Evolutionary conservation across 192 early-diverging fungal species (phyloP), one percentile per base, ranked within the genome.

Genomic region (Coemansia sp.): DNA sequence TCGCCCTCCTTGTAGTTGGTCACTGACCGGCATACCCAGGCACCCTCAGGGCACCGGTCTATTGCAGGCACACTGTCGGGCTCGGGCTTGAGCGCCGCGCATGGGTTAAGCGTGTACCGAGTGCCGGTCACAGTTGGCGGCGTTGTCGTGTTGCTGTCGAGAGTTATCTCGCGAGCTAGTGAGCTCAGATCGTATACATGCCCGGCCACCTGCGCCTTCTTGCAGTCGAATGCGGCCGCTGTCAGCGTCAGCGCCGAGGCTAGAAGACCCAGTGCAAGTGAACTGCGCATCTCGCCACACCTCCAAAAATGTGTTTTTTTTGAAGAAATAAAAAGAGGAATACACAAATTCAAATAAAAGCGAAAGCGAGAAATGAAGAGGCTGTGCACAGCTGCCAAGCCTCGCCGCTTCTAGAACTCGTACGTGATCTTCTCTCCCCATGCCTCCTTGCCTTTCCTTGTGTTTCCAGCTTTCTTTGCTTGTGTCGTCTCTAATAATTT

Each of bases 51-150:
- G 54, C 82, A 84, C 61, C 71, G 73, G 60, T 84, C 82, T 36
- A 73, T 65, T 41, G 67, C 53, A 2, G 72, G 69, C 57, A 77
- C 65, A 10, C 60, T 64, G 69, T 74, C 69, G 5, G 73, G 65
- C 22, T 59, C 49, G 6, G 60, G 12, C 24, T 66, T 59, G 14
- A 84, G 64, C 2, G 75, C 65, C 1, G 63, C 71, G 41, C 83
- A 85, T 19, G 74, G 75, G 64, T 85, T 85, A 62, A 85, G 62
- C 24, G 53, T 38, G 61, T 81, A 81, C 14, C 46, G 54, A 1
- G 71, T 77, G 17, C 54, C 62, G 1, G 83, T 78, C 4, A 68
- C 25, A 11, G 83, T 81, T 1, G 83, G 83, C 22, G 78, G 75
- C 20, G 83, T 85, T 31, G 68, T 70, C 10, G 62, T 31, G 39